These are phyloP conservation scores for Penicillium sumatraense DNA, from an alignment of 2,329 filamentous ascomycete species.

Conservation along the genomic window DNA sequence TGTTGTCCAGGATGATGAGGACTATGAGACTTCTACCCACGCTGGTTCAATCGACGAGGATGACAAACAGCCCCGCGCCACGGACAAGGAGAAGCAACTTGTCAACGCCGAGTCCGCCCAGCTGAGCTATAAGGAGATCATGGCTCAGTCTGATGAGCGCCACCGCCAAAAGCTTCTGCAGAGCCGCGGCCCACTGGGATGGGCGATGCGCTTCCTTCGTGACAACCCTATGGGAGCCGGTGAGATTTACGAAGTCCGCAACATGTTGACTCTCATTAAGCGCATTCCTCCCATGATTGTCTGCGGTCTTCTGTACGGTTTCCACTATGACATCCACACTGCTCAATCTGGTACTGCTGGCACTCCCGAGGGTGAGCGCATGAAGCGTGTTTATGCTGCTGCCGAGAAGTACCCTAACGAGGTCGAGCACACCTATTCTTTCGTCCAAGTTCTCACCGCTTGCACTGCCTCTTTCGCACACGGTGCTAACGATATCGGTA, in stretches of 20 bases:
- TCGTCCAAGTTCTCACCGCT: constrained; percentile 59
- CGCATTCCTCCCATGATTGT: constrained; percentile 72
- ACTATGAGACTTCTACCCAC: constrained; percentile 46
- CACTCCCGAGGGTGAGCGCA: constrained; percentile 73
- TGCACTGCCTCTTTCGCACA: constrained; percentile 61
- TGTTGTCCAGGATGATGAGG: constrained; percentile 70
- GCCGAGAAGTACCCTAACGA: constrained; percentile 71
- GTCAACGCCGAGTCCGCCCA: constrained; percentile 56
- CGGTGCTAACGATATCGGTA: constrained; percentile 77
- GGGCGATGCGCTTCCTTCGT: constrained; percentile 79
- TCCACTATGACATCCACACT: constrained; percentile 81
- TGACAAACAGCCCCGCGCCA: constrained; percentile 27
- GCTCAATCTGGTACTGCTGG: constrained; percentile 72
- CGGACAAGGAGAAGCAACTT: constrained; percentile 43
- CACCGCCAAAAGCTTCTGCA: constrained; percentile 68
- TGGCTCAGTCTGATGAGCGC: constrained; percentile 60
- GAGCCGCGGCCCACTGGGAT: constrained; percentile 71
- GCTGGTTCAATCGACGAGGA: constrained; percentile 31
- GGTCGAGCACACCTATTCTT: constrained; percentile 65
- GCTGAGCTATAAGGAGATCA: constrained; percentile 65
- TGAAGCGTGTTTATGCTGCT: constrained; percentile 68
- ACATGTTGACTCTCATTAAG: constrained; percentile 66
- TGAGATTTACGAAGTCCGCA: constrained; percentile 73
- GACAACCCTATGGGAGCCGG: constrained; percentile 75
- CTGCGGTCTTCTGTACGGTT: constrained; percentile 69